Conservation (phyloP, 306 rosid genomes). For the Morella rubra region DNA sequence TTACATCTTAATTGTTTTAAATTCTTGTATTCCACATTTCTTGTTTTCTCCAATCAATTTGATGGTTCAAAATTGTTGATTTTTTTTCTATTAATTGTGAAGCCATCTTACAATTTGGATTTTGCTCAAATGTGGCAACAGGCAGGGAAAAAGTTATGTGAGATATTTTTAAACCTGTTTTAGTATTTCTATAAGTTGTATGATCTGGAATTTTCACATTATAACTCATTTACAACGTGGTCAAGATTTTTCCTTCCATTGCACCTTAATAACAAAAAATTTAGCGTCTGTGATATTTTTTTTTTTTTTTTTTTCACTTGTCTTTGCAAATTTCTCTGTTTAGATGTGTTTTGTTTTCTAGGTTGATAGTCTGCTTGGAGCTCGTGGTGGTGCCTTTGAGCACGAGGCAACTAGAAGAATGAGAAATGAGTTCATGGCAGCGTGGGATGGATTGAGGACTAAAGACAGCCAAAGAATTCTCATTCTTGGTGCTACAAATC, state of each 20-base stretch:
- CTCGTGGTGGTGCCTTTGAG: slow-evolving; percentile 96
- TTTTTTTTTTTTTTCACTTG: not conserved
- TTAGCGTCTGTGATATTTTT: slow-evolving; percentile 12
- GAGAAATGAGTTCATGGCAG: slow-evolving; percentile 99
- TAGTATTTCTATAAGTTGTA: not conserved
- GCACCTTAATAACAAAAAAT: not conserved
- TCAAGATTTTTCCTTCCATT: not conserved
- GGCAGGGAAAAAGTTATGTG: not conserved
- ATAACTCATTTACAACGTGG: not conserved
- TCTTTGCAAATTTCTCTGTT: slow-evolving; percentile 21
- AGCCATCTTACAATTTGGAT: no score
- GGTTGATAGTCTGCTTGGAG: slow-evolving; percentile 99
- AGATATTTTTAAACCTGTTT: not conserved
- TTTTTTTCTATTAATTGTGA: no score
- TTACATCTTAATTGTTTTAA: not conserved
- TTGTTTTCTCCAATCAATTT: not conserved
- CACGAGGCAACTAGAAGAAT: slow-evolving; percentile 99
- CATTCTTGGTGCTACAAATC: slow-evolving; percentile 93
- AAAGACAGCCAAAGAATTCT: slow-evolving; percentile 93
- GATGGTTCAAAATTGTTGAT: not conserved
- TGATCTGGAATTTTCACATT: not conserved
- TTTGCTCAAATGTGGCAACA: no score
- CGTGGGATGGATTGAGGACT: slow-evolving; percentile 98
- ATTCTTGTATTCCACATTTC: not conserved
- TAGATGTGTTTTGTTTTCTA: slow-evolving; percentile 32